Percentiles rank a stretch among this genome's conserved stretches.
These are phyloP conservation scores for Cynara cardunculus DNA, from an alignment of 129 eudicot genomes.

Conservation along the genomic window DNA sequence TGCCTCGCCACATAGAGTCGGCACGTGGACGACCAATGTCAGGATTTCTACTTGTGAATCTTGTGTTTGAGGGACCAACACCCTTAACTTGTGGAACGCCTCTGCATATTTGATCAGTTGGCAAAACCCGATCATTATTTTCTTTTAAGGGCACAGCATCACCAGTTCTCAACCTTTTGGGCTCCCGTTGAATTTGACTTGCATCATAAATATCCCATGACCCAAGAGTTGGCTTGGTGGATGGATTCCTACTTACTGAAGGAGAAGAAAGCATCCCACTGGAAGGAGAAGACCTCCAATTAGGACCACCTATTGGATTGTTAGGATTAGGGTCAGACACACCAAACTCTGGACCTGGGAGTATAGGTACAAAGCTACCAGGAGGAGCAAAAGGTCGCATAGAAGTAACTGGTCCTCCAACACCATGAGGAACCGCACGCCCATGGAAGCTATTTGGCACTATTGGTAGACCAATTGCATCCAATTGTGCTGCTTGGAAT, in stretches of 20 bases:
- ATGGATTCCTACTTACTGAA: conserved; percentile 24
- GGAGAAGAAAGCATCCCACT: conserved; percentile 30
- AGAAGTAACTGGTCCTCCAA: conserved; percentile 28
- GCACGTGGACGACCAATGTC: conserved; percentile 33
- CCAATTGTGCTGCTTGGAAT: conserved; percentile 43
- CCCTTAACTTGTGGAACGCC: conserved; percentile 16
- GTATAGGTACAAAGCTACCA: conserved; percentile 45
- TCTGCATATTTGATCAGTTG: conserved; percentile 7
- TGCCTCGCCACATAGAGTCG: conserved; percentile 79
- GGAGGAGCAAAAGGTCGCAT: conserved; percentile 58
- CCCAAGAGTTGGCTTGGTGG: conserved; percentile 44
- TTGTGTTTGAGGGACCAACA: conserved; percentile 31
- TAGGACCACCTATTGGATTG: conserved; percentile 37
- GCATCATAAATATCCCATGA: conserved; percentile 76
- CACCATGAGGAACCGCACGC: not conserved
- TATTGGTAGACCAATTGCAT: conserved; percentile 38
- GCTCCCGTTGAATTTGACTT: conserved; percentile 62
- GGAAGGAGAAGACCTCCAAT: conserved; percentile 65
- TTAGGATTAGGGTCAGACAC: conserved; percentile 34
- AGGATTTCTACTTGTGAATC: conserved; percentile 30
- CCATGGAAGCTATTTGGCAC: conserved; percentile 28
- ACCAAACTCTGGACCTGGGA: conserved; percentile 38
- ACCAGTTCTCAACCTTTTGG: conserved; percentile 71
- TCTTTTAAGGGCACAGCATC: conserved; percentile 25
- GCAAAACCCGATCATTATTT: conserved; percentile 27